These are phyloP conservation scores for Strobilomyces confusus DNA, from an alignment of 768 basidiomycete genomes.

Conservation along the genomic window DNA sequence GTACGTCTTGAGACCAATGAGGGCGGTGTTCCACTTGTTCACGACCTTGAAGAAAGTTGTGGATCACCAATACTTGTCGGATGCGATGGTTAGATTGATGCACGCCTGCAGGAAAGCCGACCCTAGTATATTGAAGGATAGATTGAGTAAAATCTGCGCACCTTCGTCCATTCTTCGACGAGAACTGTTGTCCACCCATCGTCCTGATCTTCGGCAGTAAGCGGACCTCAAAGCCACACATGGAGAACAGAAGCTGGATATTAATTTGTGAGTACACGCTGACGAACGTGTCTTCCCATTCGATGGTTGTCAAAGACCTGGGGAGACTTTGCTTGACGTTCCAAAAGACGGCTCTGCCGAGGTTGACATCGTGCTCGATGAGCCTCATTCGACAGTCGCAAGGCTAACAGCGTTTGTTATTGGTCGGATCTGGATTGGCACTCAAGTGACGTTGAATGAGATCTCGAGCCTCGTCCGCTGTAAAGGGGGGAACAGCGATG, in stretches of 20 bases:
- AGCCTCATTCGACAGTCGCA: slow-evolving; percentile 98
- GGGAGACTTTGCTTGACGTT: slow-evolving; percentile 98
- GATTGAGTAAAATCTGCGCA: slow-evolving; percentile 19
- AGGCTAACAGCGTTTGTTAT: slow-evolving; percentile 99
- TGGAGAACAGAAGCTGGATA: slow-evolving; percentile 95
- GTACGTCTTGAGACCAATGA: slow-evolving; percentile 96
- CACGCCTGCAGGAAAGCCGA: slow-evolving; percentile 49
- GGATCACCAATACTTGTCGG: slow-evolving; percentile 94
- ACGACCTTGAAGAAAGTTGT: slow-evolving; percentile 99
- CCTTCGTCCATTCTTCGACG: slow-evolving; percentile 95
- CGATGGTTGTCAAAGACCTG: slow-evolving; percentile 93
- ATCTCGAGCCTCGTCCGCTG: slow-evolving; percentile 94
- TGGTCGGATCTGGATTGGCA: slow-evolving; percentile 97
- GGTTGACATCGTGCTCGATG: slow-evolving; percentile 98
- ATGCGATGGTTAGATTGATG: slow-evolving; percentile 98
- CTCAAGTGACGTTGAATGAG: slow-evolving; percentile 97
- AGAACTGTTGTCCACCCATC: slow-evolving; percentile 95
- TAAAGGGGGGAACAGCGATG: slow-evolving; percentile 96
- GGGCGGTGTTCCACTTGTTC: slow-evolving; percentile 95
- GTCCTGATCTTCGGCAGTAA: slow-evolving; percentile 96
- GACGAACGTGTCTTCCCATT: slow-evolving; percentile 98
- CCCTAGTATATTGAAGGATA: not conserved
- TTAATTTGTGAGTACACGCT: slow-evolving; percentile 98
- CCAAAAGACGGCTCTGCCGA: slow-evolving; percentile 98
- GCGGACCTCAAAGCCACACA: slow-evolving; percentile 98